phyloP scores from a whole-genome alignment of 805 yeast species.

The Nakazawaea ishiwadae region DNA sequence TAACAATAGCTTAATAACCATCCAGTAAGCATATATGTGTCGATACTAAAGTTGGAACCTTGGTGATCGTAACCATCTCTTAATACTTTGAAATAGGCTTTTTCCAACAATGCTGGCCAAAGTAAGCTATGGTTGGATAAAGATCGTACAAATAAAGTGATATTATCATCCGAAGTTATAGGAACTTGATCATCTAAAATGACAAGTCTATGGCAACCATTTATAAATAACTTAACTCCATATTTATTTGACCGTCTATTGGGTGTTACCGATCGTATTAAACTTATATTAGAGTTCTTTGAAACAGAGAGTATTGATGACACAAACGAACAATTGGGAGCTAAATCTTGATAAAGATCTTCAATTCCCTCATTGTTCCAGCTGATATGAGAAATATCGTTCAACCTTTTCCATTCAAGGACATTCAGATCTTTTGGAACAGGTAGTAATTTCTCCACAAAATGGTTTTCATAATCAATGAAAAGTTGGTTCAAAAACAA shows the following conservation, averaged over 20 bases:
- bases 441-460: constrained; percentile 2
- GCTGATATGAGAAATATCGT: constrained; percentile 5
- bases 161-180: constrained; percentile 16
- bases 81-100: constrained; percentile 60
- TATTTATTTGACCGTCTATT: constrained; percentile 26
- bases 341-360: constrained; percentile 41
- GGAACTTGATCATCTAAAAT: constrained; percentile 46
- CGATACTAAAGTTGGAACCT: constrained; percentile 78
- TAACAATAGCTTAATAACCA: constrained; percentile 65
- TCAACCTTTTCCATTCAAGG: not conserved
- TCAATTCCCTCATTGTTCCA: constrained; percentile 16
- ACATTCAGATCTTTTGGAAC: not conserved
- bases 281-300: constrained; percentile 20
- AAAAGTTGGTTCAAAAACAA: constrained; percentile 5
- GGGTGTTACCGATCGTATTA: constrained; percentile 23
- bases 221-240: constrained; percentile 40
- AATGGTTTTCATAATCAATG: constrained; percentile 5
- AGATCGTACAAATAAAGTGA: constrained; percentile 31
- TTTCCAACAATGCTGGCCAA: constrained; percentile 77
- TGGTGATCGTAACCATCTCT: constrained; percentile 49
- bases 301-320: constrained; percentile 56
- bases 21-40: constrained; percentile 59
- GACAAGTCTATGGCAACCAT: constrained; percentile 48
- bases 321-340: constrained; percentile 75
- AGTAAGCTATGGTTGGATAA: constrained; percentile 25